These are phyloP conservation scores for Desmodesmus armatus DNA, from an alignment of 139 green algal genomes.

Conservation along the genomic window DNA sequence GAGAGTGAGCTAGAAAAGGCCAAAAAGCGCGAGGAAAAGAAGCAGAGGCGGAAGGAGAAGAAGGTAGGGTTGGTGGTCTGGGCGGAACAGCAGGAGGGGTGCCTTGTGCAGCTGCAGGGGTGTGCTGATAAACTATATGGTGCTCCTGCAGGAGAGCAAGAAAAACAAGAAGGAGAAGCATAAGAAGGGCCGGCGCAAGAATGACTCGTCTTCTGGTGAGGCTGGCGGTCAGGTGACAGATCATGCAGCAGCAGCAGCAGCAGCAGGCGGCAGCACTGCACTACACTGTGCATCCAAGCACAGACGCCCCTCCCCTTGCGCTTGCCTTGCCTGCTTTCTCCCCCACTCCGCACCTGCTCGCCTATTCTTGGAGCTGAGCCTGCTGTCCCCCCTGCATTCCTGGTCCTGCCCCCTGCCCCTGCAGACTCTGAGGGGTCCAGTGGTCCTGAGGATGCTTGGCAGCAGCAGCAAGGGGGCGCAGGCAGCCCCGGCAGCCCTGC, in stretches of 20 bases:
- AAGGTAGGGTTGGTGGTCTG: background rate
- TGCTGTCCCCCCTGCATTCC: too few species aligned
- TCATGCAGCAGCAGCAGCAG: background rate
- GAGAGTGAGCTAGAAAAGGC: too few species aligned
- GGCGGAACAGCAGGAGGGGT: too few species aligned
- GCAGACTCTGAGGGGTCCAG: conserved; percentile 6
- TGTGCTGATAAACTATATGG: background rate
- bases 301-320: background rate
- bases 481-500: conserved; percentile 14
- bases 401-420: background rate
- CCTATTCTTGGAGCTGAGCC: background rate
- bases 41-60: background rate
- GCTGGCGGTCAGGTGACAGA: background rate
- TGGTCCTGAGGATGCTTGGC: conserved; percentile 17
- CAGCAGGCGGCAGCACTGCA: background rate
- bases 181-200: conserved; percentile 20
- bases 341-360: background rate
- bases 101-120: too few species aligned
- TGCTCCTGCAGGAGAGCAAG: conserved; percentile 5
- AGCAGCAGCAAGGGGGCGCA: conserved; percentile 8
- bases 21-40: conserved; percentile 2
- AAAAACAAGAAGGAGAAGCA: conserved; percentile 33
- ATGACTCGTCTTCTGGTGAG: background rate
- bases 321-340: background rate
- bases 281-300: background rate